Percentiles rank a stretch among this genome's conserved stretches.
These are phyloP conservation scores for Anthoceros angustus DNA, from an alignment of 225 moss, liverwort and hornwort genomes.

Conservation along the genomic window DNA sequence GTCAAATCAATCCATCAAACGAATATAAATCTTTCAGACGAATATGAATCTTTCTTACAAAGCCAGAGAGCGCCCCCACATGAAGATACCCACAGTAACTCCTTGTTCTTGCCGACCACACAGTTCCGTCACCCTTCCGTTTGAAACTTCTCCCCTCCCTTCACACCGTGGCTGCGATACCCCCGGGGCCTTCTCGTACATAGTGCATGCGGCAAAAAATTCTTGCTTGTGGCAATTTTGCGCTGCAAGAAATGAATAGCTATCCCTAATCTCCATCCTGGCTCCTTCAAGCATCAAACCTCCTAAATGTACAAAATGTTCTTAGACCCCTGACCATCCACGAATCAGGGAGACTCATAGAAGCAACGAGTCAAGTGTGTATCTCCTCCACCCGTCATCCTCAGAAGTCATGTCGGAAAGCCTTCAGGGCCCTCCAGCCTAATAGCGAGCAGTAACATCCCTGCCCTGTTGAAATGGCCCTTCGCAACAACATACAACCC, in stretches of 20 bases:
- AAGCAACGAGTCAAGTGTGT: constrained; percentile 1
- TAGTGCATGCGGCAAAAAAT: neutral
- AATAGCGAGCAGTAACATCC: neutral
- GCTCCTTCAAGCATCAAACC: neutral
- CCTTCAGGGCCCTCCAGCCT: neutral
- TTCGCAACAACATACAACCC: neutral
- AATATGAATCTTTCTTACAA: too few relatives aligned
- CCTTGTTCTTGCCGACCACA: too few relatives aligned
- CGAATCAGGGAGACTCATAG: neutral
- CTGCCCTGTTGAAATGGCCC: neutral
- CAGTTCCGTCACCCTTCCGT: too few relatives aligned
- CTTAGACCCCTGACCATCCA: neutral
- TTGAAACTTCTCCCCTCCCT: neutral
- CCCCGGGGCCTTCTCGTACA: neutral
- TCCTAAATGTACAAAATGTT: neutral
- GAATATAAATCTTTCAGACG: too few relatives aligned
- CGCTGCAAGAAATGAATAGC: constrained; percentile 4
- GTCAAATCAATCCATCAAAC: too few relatives aligned
- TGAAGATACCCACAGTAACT: too few relatives aligned
- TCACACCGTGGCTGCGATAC: neutral
- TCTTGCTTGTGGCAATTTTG: constrained; percentile 2
- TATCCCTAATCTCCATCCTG: neutral
- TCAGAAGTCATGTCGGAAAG: constrained; percentile 1
- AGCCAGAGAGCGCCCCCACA: too few relatives aligned
- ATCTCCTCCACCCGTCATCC: constrained; percentile 1